Base-by-base conservation (phyloP, 2,329 filamentous ascomycete genomes). In the Chalaropsis ovoidea region DNA sequence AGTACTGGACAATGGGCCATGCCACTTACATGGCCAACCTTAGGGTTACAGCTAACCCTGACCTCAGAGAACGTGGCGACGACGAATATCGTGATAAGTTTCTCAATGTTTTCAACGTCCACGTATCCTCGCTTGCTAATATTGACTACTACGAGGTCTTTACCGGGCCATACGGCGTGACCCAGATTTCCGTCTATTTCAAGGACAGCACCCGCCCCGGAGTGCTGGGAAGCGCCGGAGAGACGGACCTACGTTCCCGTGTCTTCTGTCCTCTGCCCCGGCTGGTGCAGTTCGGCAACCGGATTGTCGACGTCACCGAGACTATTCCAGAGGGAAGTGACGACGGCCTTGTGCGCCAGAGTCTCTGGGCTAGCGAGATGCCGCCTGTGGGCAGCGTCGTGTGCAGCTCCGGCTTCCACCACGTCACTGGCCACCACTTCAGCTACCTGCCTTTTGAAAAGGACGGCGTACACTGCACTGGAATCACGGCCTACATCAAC, bases 361-460 rank as follows among this genome's bases (percentile, higher is more conserved):
- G 41, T 3, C 19, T 62, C 11, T 62, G 61, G 61, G 15, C 41
- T 27, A 35, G 61, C 61, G 17, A 62, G 24, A 31, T 62, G 61
- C 61, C 61, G 10, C 61, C 61, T 24, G 41, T 47, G 6, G 22
- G 22, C 11, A 45, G 41, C 11, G 43, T 47, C 2, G 41, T 45
- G 10, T 31, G 41, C 35, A 62, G 41, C 22, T 47, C 41, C 5
- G 61, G 61, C 22, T 62, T 62, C 22, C 19, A 31, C 41, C 31
- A 47, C 17, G 61, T 62, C 39, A 47, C 24, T n/a, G 61, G 61
- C 1, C 24, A 45, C 24, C 39, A 62, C 42, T 62, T 62, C 61
- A 62, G 43, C 15, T 62, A 62, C 42, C 41, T 62, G 13, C 61
- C 61, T 3, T 62, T 45, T 35, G 41, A 62, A 35, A 62, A 62